Evolutionary conservation across 2,329 filamentous ascomycete species (phyloP), one percentile per base, ranked within the genome.

Genomic region (Tricladium varicosporioides): DNA sequence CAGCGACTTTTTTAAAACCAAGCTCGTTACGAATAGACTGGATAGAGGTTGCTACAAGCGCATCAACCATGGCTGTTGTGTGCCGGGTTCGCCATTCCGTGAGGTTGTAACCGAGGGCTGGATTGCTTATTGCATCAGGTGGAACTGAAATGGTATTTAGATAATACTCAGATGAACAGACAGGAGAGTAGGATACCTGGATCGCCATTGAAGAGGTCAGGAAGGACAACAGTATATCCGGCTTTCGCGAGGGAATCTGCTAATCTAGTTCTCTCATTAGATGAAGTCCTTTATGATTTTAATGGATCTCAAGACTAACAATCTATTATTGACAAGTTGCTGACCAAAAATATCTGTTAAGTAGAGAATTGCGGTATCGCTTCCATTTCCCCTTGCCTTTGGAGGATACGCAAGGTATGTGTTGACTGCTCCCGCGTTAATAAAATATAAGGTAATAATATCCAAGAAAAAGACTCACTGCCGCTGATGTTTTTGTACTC

Each of bases 171-270:
- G 27, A 51, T n/a, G 50, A 15, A 15, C 50, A 31, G 13, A 32
- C 31, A 32, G 33, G 14, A 48, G 19, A 67, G n/a, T n/a, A n/a
- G 66, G 5, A 11, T 40, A 48, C 42, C 49, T 9, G 62, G 48
- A 47, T 82, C 77, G 61, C 82, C 84, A 60, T 78, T 71, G 76
- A 89, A 88, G 51, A 89, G 74, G 69, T 90, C 87, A 1, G 86
- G 87, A 56, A 86, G 78, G 49, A 87, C 73, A 60, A 81, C 78
- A 51, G 87, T 76, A 74, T 87, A 89, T 62, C 86, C 86, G 63
- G 84, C 84, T 57, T 80, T 78, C 52, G 87, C 87, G 70, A 83
- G 86, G 65, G 83, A 79, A 74, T 90, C 87, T 65, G 84, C 85
- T 65, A 80, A 75, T 32, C 61, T 63, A 19, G 1, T 42, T 46